phyloP scores from a whole-genome alignment of 2,329 filamentous ascomycete species.

The Trichophyton schoenleinii region DNA sequence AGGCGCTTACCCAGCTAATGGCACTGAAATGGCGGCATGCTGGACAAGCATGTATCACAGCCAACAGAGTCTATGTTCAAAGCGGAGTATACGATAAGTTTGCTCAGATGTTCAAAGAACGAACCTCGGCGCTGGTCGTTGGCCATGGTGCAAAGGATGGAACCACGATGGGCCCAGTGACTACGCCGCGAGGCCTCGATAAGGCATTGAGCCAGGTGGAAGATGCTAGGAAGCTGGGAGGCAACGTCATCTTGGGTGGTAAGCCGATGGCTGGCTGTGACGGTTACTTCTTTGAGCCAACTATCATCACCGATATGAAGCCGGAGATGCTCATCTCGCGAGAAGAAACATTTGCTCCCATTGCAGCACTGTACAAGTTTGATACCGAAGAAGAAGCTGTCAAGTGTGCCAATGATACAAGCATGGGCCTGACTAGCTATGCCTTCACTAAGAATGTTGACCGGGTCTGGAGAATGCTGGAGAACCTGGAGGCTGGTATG shows the following conservation, averaged over 20 bases:
- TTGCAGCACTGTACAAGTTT: conserved; percentile 52
- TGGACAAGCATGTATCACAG: conserved; percentile 27
- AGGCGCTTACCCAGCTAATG: conserved; percentile 21
- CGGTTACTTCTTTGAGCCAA: conserved; percentile 59
- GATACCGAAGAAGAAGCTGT: conserved; percentile 54
- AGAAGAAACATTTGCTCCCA: conserved; percentile 55
- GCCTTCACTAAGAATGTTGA: conserved; percentile 57
- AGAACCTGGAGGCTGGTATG: conserved; percentile 58
- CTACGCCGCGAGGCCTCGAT: conserved; percentile 43
- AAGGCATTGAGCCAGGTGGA: conserved; percentile 48
- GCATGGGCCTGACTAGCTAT: conserved; percentile 55
- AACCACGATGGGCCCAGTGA: conserved; percentile 50
- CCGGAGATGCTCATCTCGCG: conserved; percentile 44
- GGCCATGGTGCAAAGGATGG: conserved; percentile 45
- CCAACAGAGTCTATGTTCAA: conserved; percentile 28
- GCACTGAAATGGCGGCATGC: conserved; percentile 24
- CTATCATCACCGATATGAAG: conserved; percentile 49
- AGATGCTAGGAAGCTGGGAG: conserved; percentile 52
- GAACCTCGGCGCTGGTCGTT: conserved; percentile 42
- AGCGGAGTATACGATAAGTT: conserved; percentile 37
- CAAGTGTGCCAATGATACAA: conserved; percentile 47
- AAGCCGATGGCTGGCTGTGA: conserved; percentile 30
- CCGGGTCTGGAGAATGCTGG: conserved; percentile 51
- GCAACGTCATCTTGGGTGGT: conserved; percentile 51
- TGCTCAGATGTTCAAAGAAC: conserved; percentile 41